Evolutionary conservation across 139 green algal genomes (phyloP), one percentile per base, ranked within the genome.

Genomic region (Coccomyxa sp.): DNA sequence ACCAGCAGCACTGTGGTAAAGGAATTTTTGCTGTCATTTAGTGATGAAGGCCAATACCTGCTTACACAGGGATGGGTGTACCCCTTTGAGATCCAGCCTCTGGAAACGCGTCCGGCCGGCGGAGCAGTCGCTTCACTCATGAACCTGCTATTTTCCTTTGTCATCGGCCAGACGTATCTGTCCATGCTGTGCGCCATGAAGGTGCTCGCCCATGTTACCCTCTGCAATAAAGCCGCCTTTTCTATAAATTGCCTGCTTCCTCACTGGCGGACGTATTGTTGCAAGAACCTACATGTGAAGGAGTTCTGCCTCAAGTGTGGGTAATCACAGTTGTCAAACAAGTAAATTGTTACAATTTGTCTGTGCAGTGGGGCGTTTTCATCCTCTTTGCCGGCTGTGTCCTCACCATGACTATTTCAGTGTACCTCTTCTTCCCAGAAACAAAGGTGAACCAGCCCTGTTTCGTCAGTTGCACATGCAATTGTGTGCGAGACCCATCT

Each of bases 381-480:
- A 68, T 93, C 57, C 90, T 93, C 79, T 94, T 94, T 76, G 88
- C 88, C 28, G 82, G 79, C 81, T 93, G 87, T 77, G 86, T 94
- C 51, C 45, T 90, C 63, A 74, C 92, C 18, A 92, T 92, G 89
- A 94, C 90, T 13, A 28, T 88, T 14, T 91, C 88, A 58, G 86
- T 91, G 1, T 75, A 83, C n/a, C 63, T 92, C 28, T 90, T 88
- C 58, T 84, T 94, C 23, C 86, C 87, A 45, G 90, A 94, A 82
- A 92, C 89, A 79, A 92, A 91, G 84, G 76, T 30, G 23, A 27
- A 1, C 3, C 66, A 25, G 4, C 66, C 25, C 66, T 75, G 4
- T 30, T 75, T 75, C 25, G 63, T 30, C 66, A 30, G 21, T 7
- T 75, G 9, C 25, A 30, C 9, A 30, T 75, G 66, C 66, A 27